Percentiles rank a stretch among this genome's conserved stretches.
Evolutionary conservation across 106 monocot species (phyloP).

Genomic region (Dendrobium officinale): DNA sequence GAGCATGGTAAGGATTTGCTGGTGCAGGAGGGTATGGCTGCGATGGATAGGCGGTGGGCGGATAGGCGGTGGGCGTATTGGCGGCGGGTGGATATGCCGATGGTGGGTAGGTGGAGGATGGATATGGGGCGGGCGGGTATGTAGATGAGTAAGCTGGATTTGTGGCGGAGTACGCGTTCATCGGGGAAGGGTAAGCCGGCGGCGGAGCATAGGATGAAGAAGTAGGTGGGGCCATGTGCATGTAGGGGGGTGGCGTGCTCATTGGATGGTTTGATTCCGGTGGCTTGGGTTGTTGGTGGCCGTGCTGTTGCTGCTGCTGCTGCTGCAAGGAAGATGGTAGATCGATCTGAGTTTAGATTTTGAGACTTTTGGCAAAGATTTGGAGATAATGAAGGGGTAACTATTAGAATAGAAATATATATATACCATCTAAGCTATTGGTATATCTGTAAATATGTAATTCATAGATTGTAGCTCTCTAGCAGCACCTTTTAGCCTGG

Average conservation of each 20-base stretch:
- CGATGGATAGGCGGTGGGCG: constrained; percentile 23
- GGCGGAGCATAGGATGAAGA: constrained; percentile 9
- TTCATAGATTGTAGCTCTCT: no score
- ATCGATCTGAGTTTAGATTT: not conserved
- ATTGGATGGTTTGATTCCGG: not conserved
- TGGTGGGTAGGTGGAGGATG: constrained; percentile 17
- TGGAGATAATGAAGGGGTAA: not conserved
- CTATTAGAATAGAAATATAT: no score
- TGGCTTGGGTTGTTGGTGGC: not conserved
- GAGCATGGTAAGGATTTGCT: constrained; percentile 31
- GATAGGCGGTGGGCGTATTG: constrained; percentile 10
- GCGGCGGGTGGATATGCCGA: not conserved
- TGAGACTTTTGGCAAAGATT: no score
- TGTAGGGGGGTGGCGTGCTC: not conserved
- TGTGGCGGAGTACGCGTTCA: not conserved
- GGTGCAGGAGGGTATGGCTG: constrained; percentile 39
- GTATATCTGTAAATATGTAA: no score
- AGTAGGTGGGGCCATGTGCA: not conserved
- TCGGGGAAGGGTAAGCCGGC: not conserved
- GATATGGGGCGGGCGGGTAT: constrained; percentile 2
- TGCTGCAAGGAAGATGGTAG: not conserved
- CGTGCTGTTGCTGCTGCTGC: not conserved
- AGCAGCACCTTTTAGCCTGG: no score
- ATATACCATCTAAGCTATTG: no score
- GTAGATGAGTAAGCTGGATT: not conserved